Evolutionary conservation across 352 stramenopile genomes (phyloP).

Genomic region (Phytophthora macrochlamydospora): DNA sequence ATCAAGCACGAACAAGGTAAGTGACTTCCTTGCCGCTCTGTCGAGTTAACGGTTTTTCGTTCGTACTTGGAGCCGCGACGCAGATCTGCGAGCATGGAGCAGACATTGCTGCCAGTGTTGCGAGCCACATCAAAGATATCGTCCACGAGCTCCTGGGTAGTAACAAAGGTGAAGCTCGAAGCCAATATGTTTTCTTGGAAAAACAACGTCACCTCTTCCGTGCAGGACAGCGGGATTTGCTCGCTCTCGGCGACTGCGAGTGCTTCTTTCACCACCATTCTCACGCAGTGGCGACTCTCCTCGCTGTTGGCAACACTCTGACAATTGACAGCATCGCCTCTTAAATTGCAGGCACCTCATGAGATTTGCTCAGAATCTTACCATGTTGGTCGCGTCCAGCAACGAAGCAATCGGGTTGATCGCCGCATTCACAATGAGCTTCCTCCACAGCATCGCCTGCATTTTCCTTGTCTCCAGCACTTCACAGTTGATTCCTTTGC

Average conservation of each 20-base stretch:
- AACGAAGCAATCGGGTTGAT: slow-evolving; percentile 80
- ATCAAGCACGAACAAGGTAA: background rate
- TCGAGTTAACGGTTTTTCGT: no score
- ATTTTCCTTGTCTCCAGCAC: slow-evolving; percentile 48
- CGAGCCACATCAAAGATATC: slow-evolving; percentile 57
- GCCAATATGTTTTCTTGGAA: background rate
- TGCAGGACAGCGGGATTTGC: slow-evolving; percentile 46
- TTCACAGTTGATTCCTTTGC: slow-evolving; percentile 49
- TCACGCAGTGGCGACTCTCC: slow-evolving; percentile 48
- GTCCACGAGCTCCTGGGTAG: slow-evolving; percentile 55
- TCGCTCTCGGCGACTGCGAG: slow-evolving; percentile 52
- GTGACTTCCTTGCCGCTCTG: no score
- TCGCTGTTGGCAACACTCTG: slow-evolving; percentile 51
- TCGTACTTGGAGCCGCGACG: slow-evolving; percentile 55
- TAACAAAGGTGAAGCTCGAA: background rate
- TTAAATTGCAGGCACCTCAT: no score
- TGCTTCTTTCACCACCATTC: slow-evolving; percentile 64
- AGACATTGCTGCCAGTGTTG: slow-evolving; percentile 66
- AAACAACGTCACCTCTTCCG: slow-evolving; percentile 19
- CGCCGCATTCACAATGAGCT: slow-evolving; percentile 81
- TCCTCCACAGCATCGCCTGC: slow-evolving; percentile 74
- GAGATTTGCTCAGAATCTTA: slow-evolving; percentile 9
- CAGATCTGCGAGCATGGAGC: slow-evolving; percentile 80
- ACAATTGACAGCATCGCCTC: background rate
- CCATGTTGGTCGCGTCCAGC: slow-evolving; percentile 59